Conservation (phyloP, 2,329 filamentous ascomycete species). For the Sporothrix schenckii region DNA sequence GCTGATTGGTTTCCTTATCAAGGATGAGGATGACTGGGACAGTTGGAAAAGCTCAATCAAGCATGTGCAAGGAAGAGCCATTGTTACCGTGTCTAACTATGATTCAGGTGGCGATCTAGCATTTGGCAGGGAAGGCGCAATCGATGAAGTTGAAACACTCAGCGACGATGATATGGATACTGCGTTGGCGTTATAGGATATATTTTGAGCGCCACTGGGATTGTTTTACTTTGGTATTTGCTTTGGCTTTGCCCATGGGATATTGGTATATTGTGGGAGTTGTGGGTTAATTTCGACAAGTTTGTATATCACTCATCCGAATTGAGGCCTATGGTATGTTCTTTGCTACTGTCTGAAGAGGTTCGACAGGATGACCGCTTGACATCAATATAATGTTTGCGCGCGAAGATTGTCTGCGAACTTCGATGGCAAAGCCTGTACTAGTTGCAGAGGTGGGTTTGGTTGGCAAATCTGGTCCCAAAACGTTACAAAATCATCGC, state of each 20-base stretch:
- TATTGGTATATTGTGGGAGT: background rate
- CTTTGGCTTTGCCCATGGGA: background rate
- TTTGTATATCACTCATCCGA: background rate
- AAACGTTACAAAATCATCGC: background rate
- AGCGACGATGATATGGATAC: constrained; percentile 67
- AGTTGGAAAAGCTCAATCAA: constrained; percentile 78
- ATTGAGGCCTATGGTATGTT: too few relatives aligned
- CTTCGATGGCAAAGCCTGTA: background rate
- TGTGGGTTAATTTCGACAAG: background rate
- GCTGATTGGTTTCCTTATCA: constrained; percentile 90
- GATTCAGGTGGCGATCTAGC: constrained; percentile 62
- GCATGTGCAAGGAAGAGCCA: constrained; percentile 76
- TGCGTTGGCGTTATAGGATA: constrained; percentile 39
- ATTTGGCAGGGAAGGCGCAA: constrained; percentile 68
- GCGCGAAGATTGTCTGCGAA: background rate
- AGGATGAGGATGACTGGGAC: constrained; percentile 78
- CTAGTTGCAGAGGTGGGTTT: background rate
- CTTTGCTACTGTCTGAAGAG: too few relatives aligned
- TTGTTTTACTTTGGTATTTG: background rate
- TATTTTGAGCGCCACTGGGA: background rate
- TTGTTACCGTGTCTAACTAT: constrained; percentile 79
- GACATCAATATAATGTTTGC: background rate
- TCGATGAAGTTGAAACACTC: constrained; percentile 88
- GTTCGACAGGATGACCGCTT: too few relatives aligned
- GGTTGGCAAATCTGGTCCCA: background rate